Conservation (phyloP, 2,329 filamentous ascomycete genomes). For the Colletotrichum musae region DNA sequence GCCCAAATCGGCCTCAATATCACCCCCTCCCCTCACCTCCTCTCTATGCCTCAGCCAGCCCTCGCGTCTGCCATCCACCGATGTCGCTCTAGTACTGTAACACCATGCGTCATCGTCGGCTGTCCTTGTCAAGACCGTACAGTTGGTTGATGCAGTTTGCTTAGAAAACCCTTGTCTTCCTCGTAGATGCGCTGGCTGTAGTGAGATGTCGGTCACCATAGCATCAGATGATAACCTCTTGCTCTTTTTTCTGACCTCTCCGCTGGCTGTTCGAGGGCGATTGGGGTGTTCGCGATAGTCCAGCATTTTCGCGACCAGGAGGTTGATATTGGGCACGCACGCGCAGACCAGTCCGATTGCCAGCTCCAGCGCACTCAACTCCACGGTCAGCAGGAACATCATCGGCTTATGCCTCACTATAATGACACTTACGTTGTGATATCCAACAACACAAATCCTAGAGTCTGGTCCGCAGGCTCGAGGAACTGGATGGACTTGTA, state of each 20-base stretch:
- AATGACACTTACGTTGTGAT: constrained; percentile 13
- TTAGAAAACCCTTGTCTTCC: neutral
- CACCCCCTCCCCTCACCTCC: neutral
- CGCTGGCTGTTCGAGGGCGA: neutral
- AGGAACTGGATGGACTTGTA: constrained; percentile 9
- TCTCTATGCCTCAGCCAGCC: neutral
- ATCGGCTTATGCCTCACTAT: too few relatives aligned
- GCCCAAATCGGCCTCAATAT: neutral
- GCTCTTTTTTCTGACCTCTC: neutral
- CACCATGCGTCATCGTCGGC: neutral
- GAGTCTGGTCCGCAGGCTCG: neutral
- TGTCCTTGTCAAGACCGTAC: neutral
- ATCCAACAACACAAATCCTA: constrained; percentile 15
- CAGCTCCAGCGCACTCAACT: neutral
- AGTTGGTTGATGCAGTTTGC: neutral
- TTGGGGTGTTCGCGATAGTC: neutral
- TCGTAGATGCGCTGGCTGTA: neutral
- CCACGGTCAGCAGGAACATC: neutral
- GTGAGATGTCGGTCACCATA: neutral
- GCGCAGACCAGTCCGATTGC: constrained; percentile 14
- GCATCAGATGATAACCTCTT: neutral
- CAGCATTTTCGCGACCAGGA: neutral
- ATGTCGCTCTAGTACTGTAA: neutral
- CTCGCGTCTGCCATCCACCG: neutral
- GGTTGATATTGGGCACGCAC: constrained; percentile 5